Base-by-base conservation (phyloP, 2,329 filamentous ascomycete genomes). In the Phialophora verrucosa region DNA sequence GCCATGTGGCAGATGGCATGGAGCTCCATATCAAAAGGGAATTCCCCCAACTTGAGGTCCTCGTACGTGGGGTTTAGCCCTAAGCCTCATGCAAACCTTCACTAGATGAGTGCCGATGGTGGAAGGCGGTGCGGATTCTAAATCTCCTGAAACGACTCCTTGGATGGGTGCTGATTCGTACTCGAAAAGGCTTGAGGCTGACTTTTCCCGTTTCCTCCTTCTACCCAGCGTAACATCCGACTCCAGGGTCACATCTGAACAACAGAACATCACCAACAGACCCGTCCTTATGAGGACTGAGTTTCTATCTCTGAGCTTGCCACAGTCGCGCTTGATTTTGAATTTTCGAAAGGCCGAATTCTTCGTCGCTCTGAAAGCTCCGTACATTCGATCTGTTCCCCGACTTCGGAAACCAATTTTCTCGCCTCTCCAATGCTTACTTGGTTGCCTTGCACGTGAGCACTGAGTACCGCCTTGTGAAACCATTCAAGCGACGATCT, bases 161-260 rank as follows among this genome's bases (percentile, higher is more conserved):
- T 51, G 23, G 35, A 44, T 23, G 23, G 23, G 31, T 47, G 60
- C 60, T 56, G 60, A 62, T 62, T 62, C 60, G 60, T 50, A 62
- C 60, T 27, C 60, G 60, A 44, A 62, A 49, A n/a, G 25, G 50
- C 50, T 56, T 62, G 60, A 62, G 60, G 60, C 63, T 62, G 63
- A 58, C 61, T 56, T 55, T 57, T 44, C 57, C 58, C 31, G 44
- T 62, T 57, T 38, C 49, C 63, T 59, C 50, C 51, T 51, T 62
- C 44, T 50, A n/a, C 50, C 62, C 67, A 69, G 64, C 60, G 67
- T 69, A 64, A 69, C 67, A 69, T 69, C 67, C 67, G 67, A 54
- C 57, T 49, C 59, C 61, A 70, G 53, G 59, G 68, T 70, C 63
- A 68, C 68, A 70, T 70, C 55, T 70, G 67, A 65, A 63, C 64